Evolutionary conservation across 768 basidiomycete genomes (phyloP).

Genomic region (Lentinus brumalis): DNA sequence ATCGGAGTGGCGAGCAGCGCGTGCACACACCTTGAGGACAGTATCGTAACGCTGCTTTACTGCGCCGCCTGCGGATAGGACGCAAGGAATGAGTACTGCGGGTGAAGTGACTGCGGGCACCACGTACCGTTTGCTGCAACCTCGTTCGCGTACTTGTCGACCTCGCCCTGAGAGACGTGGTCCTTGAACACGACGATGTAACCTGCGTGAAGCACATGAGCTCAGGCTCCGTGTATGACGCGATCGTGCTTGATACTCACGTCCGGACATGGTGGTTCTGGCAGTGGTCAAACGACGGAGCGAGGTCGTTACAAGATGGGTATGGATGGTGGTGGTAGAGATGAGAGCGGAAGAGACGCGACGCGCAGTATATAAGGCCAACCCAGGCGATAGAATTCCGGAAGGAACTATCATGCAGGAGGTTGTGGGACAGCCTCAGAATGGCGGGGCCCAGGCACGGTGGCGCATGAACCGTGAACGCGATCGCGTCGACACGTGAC

Average conservation of each 20-base stretch:
- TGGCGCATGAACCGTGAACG: not conserved
- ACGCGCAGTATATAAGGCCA: conserved; percentile 5
- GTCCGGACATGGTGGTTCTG: conserved; percentile 23
- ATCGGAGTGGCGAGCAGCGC: conserved; percentile 35
- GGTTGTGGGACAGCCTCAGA: not conserved
- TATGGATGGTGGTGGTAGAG: conserved; percentile 6
- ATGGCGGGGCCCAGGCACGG: not conserved
- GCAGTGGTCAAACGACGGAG: not conserved
- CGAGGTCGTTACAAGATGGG: not conserved
- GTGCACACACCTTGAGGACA: conserved; percentile 43
- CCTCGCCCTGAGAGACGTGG: conserved; percentile 39
- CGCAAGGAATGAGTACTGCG: not conserved
- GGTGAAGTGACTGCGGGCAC: not conserved
- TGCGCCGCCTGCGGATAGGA: conserved; percentile 39
- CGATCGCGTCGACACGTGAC: not conserved
- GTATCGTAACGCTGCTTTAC: conserved; percentile 42
- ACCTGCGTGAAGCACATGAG: conserved; percentile 33
- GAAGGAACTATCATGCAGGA: not conserved
- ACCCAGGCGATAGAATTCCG: not conserved
- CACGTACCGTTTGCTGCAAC: conserved; percentile 42
- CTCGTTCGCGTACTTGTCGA: conserved; percentile 42
- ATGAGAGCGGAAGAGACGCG: not conserved
- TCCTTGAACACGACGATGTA: conserved; percentile 62
- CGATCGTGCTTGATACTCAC: conserved; percentile 13
- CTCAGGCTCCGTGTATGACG: not conserved